Conservation (phyloP, 352 stramenopile genomes). For the Elongisporangium prolatum region DNA sequence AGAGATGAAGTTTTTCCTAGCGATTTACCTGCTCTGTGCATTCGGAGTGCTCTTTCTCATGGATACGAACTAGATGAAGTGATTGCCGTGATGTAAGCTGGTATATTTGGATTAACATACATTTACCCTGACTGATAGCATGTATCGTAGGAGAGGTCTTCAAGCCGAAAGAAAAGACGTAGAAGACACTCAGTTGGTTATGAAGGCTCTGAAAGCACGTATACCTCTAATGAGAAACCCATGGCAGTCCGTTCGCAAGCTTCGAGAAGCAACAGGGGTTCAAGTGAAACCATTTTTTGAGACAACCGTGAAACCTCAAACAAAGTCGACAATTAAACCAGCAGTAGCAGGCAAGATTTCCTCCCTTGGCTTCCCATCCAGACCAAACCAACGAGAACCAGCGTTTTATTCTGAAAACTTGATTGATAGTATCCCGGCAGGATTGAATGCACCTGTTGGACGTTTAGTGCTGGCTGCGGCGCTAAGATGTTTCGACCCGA, state of each 20-base stretch:
- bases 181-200: constrained; percentile 27
- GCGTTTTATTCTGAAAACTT: constrained; percentile 39
- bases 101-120: no score
- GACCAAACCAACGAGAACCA: not conserved
- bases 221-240: constrained; percentile 48
- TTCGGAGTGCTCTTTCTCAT: constrained; percentile 46
- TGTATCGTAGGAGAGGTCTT: constrained; percentile 35
- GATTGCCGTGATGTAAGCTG: constrained; percentile 49
- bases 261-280: constrained; percentile 7
- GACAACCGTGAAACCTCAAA: not conserved
- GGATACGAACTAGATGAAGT: constrained; percentile 45
- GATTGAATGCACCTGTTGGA: constrained; percentile 39
- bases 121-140: not conserved
- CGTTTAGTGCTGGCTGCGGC: constrained; percentile 42
- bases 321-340: not conserved
- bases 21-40: constrained; percentile 37
- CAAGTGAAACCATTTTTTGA: not conserved
- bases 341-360: not conserved
- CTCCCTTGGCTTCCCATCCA: not conserved
- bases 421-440: constrained; percentile 45
- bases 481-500: constrained; percentile 42
- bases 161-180: constrained; percentile 40
- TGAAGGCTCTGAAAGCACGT: constrained; percentile 36
- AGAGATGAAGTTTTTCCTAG: constrained; percentile 44
- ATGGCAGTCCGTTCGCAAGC: constrained; percentile 38